A percentile compares a stretch with the other conserved stretches of the same genome.
These are phyloP conservation scores for Ephemerocybe angulata DNA, from an alignment of 768 basidiomycete species.

Conservation along the genomic window DNA sequence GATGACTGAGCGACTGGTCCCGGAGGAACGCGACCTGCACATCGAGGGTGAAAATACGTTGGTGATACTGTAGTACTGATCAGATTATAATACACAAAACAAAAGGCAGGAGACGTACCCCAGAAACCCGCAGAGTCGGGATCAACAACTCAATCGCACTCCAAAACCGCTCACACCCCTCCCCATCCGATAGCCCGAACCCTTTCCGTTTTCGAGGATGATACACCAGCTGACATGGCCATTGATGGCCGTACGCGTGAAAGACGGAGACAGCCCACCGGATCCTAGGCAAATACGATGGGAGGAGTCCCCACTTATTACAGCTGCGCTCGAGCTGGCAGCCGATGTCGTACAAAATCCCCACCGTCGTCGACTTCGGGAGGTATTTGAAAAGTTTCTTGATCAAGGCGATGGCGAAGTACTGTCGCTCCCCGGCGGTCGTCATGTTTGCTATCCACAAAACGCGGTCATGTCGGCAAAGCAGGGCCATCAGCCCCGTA, in stretches of 20 bases:
- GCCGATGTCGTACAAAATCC: slow-evolving; percentile 30
- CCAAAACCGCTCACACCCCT: slow-evolving; percentile 35
- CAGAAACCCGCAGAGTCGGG: neutral
- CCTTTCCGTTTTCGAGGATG: slow-evolving; percentile 28
- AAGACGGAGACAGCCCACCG: slow-evolving; percentile 33
- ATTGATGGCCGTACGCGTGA: slow-evolving; percentile 39
- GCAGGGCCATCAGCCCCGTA: slow-evolving; percentile 31
- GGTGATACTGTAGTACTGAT: neutral
- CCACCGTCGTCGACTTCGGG: slow-evolving; percentile 24
- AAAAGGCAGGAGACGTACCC: slow-evolving; percentile 19
- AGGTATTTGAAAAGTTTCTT: slow-evolving; percentile 20
- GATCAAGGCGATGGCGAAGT: slow-evolving; percentile 25
- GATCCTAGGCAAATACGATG: neutral
- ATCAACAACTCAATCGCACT: slow-evolving; percentile 17
- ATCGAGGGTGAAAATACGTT: neutral
- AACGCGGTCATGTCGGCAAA: slow-evolving; percentile 33
- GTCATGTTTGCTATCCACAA: slow-evolving; percentile 36
- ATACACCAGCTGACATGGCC: slow-evolving; percentile 27
- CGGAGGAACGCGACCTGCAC: neutral
- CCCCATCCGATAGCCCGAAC: slow-evolving; percentile 30
- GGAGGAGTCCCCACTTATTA: slow-evolving; percentile 20
- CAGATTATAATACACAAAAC: neutral
- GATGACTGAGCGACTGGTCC: neutral
- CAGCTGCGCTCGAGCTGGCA: slow-evolving; percentile 31
- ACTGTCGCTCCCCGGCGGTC: slow-evolving; percentile 25